Base-by-base conservation (phyloP, 75 land plant genomes). In the Selaginella moellendorffii region DNA sequence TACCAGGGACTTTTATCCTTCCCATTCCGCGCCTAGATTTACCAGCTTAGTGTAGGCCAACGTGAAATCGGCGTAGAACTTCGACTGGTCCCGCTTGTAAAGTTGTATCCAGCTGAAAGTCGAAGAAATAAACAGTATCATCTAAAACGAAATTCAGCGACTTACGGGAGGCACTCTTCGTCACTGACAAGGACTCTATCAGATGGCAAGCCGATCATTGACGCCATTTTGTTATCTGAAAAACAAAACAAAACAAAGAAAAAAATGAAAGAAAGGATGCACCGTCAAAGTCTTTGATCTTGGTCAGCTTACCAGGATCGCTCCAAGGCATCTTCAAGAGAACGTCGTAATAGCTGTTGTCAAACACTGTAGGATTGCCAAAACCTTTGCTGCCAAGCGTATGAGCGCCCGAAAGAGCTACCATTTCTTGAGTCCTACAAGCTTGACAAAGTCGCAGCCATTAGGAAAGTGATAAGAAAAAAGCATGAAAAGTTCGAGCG, bases 361-460 rank as follows among this genome's bases (percentile, higher is more conserved):
- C 98, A 76, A 88, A 92, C 29, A 67, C 72, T 54, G 52, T 67
- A 19, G 98, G 96, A 28, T 72, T 85, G 68, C 98, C 98, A 78
- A 92, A 92, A 20, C 98, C 98, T 68, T 92, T 92, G 29, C 70
- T 72, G 51, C 98, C 98, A 22, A 92, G 66, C 29, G 95, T 92
- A 69, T 92, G 97, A 20, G 97, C 97, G 28, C 97, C 97, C 29
- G 97, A 87, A 23, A 92, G 71, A 29, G 68, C 97, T 64, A 92
- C 96, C 25, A 92, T 80, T 53, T 92, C 98, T 56, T 83, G 90
- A 30, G 85, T 74, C 29, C 98, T 92, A 46, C 1, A 31, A n/a
- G n/a, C n/a, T n/a, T n/a, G n/a, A n/a, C n/a, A n/a, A n/a, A n/a
- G n/a, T n/a, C n/a, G n/a, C n/a, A n/a, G n/a, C n/a, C n/a, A n/a